Conservation (phyloP, 2,329 filamentous ascomycete genomes). For the Camillea tinctor region DNA sequence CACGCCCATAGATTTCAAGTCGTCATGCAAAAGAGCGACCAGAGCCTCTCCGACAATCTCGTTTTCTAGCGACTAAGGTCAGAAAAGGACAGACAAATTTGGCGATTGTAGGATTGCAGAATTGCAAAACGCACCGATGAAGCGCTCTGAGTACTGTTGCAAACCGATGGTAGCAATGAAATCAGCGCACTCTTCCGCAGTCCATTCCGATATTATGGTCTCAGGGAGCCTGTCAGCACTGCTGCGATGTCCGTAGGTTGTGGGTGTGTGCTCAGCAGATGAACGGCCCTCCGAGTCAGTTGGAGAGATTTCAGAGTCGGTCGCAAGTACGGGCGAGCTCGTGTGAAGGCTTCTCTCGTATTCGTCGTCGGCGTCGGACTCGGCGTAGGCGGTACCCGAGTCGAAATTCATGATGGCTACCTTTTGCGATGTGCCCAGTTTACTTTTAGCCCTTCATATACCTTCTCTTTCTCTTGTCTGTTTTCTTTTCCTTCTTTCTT, state of each 20-base stretch:
- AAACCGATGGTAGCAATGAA: constrained; percentile 80
- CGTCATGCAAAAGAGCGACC: constrained; percentile 84
- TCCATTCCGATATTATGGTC: constrained; percentile 77
- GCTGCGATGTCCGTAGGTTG: constrained; percentile 68
- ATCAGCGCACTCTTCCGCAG: constrained; percentile 83
- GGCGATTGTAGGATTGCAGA: constrained; percentile 1
- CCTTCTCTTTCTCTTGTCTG: constrained; percentile 1
- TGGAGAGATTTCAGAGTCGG: constrained; percentile 67
- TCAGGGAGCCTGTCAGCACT: constrained; percentile 67
- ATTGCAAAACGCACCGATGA: constrained; percentile 64
- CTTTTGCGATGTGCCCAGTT: not conserved
- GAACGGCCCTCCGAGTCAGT: constrained; percentile 72
- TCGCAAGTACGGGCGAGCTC: constrained; percentile 63
- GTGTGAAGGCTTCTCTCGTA: constrained; percentile 72
- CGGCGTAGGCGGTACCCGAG: constrained; percentile 69
- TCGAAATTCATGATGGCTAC: constrained; percentile 56
- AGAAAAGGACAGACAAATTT: constrained; percentile 12
- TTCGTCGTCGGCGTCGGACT: constrained; percentile 80
- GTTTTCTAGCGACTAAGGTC: constrained; percentile 63
- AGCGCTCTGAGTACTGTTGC: constrained; percentile 77
- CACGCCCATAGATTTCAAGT: constrained; percentile 93
- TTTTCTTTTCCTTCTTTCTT: not conserved
- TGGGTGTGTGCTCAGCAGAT: constrained; percentile 72
- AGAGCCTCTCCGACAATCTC: constrained; percentile 91
- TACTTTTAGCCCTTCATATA: not conserved